Conservation (phyloP, 179 eudicot species). For the Patellifolia procumbens region DNA sequence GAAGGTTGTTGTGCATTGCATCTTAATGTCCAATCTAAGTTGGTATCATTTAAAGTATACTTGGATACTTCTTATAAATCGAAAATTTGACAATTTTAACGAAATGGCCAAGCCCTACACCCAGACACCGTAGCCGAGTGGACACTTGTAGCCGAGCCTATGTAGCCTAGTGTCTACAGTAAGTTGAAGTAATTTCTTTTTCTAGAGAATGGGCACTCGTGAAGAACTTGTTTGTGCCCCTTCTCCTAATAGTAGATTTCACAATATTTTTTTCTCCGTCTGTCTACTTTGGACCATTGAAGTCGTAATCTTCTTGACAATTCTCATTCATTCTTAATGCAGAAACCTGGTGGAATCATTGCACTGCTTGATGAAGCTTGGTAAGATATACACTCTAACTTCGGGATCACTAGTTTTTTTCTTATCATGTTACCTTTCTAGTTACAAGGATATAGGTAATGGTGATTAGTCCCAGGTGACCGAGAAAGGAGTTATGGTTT, state of each 20-base stretch:
- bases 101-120: no score
- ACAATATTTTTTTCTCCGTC: constrained; percentile 4
- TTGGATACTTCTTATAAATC: no score
- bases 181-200: neutral
- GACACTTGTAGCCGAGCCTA: no score
- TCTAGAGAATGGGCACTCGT: neutral
- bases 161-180: no score
- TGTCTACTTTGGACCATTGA: neutral
- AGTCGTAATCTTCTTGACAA: constrained; percentile 11
- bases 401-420: neutral
- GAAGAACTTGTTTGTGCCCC: neutral
- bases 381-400: constrained; percentile 40
- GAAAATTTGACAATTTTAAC: no score
- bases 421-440: neutral
- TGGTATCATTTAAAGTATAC: neutral
- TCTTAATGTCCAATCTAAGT: neutral
- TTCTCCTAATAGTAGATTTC: constrained; percentile 5
- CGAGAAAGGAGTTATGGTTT: constrained; percentile 5
- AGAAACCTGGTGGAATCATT: constrained; percentile 96
- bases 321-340: constrained; percentile 36
- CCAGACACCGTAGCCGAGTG: no score
- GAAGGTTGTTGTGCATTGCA: neutral
- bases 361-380: constrained; percentile 97
- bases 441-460: constrained; percentile 1
- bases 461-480: neutral